Base-by-base conservation (phyloP, 345 rosid species). In the Ceriops decandra region DNA sequence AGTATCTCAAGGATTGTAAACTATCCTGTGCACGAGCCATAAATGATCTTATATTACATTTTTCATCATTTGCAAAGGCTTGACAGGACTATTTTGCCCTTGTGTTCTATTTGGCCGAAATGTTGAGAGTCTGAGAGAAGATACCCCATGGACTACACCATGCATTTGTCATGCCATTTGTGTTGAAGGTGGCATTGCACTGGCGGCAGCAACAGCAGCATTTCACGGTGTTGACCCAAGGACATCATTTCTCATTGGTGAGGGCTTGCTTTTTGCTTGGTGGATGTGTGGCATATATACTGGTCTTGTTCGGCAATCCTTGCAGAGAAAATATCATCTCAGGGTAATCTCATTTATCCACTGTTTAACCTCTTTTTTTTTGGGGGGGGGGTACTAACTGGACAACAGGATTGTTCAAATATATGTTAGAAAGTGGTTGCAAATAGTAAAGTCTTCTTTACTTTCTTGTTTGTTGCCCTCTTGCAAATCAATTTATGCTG, bases 231-330 rank as follows among this genome's bases (percentile, higher is more conserved):
- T 91, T 49, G 95, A 90, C 58, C 95, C 95, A 3, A 85, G 82
- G 32, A 82, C 96, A 0, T 68, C 96, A 28, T 91, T 95, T 77
- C 93, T 95, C 60, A 72, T 91, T 7, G 86, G 86, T 64, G 99
- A 95, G 85, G 95, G 97, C 32, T 80, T 95, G 76, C 57, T 91
- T 53, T 95, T 95, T 79, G 85, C 96, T 60, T 95, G 99, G 99
- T 95, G 97, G 99, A 87, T 91, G 91, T 90, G 97, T 78, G 97
- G 99, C 77, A 87, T 90, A 59, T 95, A 95, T 82, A 95, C 96
- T 2, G 97, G 99, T 21, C 88, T 88, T 70, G 75, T 70, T 26
- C 80, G 97, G 30, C 95, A 95, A 69, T 82, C 89, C 60, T 81
- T 95, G 54, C 96, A 95, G 76, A 88, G 85, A 78, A 91, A 91